phyloP scores from a whole-genome alignment of 2,329 filamentous ascomycete genomes.

The Aspergillus oerlinghausenensis region DNA sequence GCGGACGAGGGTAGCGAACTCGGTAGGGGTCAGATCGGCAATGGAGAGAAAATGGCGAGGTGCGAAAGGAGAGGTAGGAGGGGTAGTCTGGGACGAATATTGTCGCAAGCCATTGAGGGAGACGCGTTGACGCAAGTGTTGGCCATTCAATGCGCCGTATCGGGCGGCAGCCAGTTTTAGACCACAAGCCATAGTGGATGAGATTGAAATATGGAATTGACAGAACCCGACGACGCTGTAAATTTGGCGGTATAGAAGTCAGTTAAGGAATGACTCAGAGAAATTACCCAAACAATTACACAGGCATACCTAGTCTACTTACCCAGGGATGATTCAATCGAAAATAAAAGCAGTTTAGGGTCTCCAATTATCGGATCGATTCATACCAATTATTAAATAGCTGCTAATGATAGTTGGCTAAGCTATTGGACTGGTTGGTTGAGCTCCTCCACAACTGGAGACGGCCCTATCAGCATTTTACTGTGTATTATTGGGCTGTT shows the following conservation, averaged over 20 bases:
- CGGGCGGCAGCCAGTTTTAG: constrained; percentile 24
- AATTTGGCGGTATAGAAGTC: not conserved
- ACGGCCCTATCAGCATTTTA: no score
- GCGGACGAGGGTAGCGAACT: constrained; percentile 76
- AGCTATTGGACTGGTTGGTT: not conserved
- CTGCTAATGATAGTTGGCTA: not conserved
- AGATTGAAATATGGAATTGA: not conserved
- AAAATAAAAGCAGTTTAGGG: not conserved
- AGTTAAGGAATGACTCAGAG: not conserved
- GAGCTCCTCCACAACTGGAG: not conserved
- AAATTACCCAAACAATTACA: not conserved
- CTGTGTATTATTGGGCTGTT: not conserved
- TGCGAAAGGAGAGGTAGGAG: constrained; percentile 52
- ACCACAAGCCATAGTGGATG: constrained; percentile 23
- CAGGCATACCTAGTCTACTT: not conserved
- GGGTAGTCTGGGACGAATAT: constrained; percentile 33
- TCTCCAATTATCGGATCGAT: not conserved
- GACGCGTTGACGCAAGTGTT: not conserved
- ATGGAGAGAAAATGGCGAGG: constrained; percentile 91
- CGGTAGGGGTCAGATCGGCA: constrained; percentile 71
- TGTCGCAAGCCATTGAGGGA: constrained; percentile 25
- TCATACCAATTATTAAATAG: no score
- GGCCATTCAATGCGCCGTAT: constrained; percentile 12
- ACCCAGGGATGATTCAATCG: not conserved
- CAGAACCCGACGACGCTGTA: not conserved